Evolutionary conservation across 768 basidiomycete genomes (phyloP).

Genomic region (Lentinula lateritia): DNA sequence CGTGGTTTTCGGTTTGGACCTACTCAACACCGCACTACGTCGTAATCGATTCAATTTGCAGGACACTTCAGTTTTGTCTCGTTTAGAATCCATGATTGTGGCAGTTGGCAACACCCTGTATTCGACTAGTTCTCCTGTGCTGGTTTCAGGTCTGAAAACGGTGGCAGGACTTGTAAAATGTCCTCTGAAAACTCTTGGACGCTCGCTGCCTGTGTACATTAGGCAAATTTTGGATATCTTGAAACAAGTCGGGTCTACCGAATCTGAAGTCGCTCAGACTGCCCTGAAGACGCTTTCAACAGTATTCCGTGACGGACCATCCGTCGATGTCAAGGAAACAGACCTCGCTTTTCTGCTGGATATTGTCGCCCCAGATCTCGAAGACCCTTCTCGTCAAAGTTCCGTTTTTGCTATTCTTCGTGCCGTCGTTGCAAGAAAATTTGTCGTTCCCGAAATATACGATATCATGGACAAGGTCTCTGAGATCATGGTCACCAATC

Average conservation of each 20-base stretch:
- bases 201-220: slow-evolving; percentile 77
- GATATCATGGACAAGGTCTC: slow-evolving; percentile 93
- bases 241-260: slow-evolving; percentile 77
- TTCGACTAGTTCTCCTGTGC: slow-evolving; percentile 69
- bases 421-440: slow-evolving; percentile 84
- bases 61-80: slow-evolving; percentile 66
- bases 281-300: slow-evolving; percentile 82
- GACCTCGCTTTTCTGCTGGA: slow-evolving; percentile 86
- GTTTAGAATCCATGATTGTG: slow-evolving; percentile 81
- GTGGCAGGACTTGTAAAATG: slow-evolving; percentile 78
- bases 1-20: slow-evolving; percentile 85
- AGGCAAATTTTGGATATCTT: slow-evolving; percentile 81
- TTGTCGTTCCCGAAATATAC: slow-evolving; percentile 95
- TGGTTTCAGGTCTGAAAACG: slow-evolving; percentile 72
- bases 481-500: slow-evolving; percentile 89
- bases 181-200: slow-evolving; percentile 69
- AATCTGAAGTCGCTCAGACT: slow-evolving; percentile 85
- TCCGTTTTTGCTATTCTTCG: slow-evolving; percentile 86
- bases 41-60: slow-evolving; percentile 83
- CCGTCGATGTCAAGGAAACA: slow-evolving; percentile 79
- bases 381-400: slow-evolving; percentile 81
- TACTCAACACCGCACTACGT: slow-evolving; percentile 83
- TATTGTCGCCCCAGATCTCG: slow-evolving; percentile 82
- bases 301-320: slow-evolving; percentile 84
- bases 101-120: slow-evolving; percentile 92